Conservation (phyloP, 2,329 filamentous ascomycete genomes). For the Aspergillus cejpii region DNA sequence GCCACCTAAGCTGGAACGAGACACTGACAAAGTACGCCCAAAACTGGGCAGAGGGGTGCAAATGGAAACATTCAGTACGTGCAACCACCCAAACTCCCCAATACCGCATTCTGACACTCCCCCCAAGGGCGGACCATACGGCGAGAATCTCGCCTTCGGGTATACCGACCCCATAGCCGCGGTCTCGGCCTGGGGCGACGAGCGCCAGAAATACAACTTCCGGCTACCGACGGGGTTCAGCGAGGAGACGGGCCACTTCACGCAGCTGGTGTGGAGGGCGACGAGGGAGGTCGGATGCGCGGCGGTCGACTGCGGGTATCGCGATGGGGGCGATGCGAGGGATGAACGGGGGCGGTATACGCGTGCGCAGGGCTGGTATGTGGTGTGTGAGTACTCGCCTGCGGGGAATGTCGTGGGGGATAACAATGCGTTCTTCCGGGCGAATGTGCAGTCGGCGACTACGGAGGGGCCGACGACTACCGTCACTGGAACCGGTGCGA, state of each 20-base stretch:
- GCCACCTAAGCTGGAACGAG: slow-evolving; percentile 56
- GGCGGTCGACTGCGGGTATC: slow-evolving; percentile 38
- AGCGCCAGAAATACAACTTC: slow-evolving; percentile 56
- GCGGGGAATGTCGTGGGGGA: slow-evolving; percentile 53
- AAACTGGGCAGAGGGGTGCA: slow-evolving; percentile 44
- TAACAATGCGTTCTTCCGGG: slow-evolving; percentile 24
- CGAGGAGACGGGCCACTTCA: slow-evolving; percentile 62
- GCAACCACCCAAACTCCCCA: not conserved
- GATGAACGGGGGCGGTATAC: slow-evolving; percentile 2
- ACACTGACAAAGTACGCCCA: slow-evolving; percentile 53
- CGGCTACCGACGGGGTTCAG: slow-evolving; percentile 48
- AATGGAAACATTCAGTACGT: slow-evolving; percentile 38
- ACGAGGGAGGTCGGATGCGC: slow-evolving; percentile 57
- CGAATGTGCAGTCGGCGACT: slow-evolving; percentile 25
- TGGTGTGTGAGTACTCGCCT: slow-evolving; percentile 66
- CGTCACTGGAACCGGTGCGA: not conserved
- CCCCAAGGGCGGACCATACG: slow-evolving; percentile 54
- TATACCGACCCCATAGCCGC: slow-evolving; percentile 54
- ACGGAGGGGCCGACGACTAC: slow-evolving; percentile 15
- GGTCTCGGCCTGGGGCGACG: slow-evolving; percentile 61
- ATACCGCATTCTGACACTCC: not conserved
- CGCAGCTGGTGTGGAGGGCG: slow-evolving; percentile 63
- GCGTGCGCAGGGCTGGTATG: slow-evolving; percentile 51
- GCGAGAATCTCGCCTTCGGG: slow-evolving; percentile 68
- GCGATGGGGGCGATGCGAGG: slow-evolving; percentile 7